These are phyloP conservation scores for Cadophora luteo-olivacea DNA, from an alignment of 2,329 filamentous ascomycete species.

Conservation along the genomic window DNA sequence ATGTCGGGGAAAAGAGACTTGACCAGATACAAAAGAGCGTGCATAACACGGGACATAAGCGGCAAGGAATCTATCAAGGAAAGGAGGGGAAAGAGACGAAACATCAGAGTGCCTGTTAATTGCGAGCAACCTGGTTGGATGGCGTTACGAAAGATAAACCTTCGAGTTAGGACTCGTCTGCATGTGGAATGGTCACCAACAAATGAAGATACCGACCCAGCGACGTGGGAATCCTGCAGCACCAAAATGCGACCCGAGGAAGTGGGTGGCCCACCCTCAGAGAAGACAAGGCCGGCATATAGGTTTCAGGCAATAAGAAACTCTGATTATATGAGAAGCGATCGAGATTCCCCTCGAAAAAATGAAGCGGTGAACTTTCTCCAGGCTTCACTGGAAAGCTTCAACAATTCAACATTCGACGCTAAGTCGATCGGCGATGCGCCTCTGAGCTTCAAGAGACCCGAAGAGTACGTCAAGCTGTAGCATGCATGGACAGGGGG, in stretches of 20 bases:
- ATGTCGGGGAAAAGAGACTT: constrained; percentile 11
- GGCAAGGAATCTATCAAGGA: background rate
- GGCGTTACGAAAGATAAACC: constrained; percentile 1
- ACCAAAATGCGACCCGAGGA: constrained; percentile 4
- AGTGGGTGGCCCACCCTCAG: background rate
- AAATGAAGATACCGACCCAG: constrained; percentile 1
- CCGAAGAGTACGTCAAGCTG: background rate
- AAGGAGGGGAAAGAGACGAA: background rate
- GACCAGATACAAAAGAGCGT: constrained; percentile 9
- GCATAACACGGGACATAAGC: constrained; percentile 10
- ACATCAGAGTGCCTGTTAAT: background rate
- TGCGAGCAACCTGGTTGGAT: background rate
- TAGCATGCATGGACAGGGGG: background rate
- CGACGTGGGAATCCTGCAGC: background rate
- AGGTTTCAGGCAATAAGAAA: background rate
- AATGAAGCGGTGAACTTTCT: background rate
- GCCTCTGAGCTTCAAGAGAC: background rate
- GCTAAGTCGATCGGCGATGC: background rate
- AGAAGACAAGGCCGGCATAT: constrained; percentile 1
- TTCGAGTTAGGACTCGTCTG: background rate
- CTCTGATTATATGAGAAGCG: background rate
- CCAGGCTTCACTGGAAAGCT: background rate
- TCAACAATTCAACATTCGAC: background rate
- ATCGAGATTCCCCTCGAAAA: background rate
- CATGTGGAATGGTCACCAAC: background rate